These are phyloP conservation scores for Verticillium nonalfalfae DNA, from an alignment of 2,329 filamentous ascomycete species.

Conservation along the genomic window DNA sequence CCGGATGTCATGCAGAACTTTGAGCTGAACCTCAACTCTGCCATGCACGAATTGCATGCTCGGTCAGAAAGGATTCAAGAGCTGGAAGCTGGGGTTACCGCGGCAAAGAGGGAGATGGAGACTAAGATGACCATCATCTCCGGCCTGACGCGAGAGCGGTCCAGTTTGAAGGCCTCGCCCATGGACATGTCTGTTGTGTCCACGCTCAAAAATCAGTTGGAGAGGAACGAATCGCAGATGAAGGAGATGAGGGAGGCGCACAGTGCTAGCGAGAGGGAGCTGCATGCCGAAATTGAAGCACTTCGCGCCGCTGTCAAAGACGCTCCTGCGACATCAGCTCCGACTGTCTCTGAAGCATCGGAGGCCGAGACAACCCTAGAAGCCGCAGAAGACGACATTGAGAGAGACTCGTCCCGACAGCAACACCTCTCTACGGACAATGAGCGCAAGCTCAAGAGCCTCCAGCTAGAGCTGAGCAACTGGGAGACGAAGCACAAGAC, in stretches of 20 bases:
- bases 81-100: constrained; percentile 76
- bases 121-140: constrained; percentile 94
- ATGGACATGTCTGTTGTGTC: constrained; percentile 90
- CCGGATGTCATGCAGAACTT: constrained; percentile 88
- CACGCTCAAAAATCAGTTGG: constrained; percentile 79
- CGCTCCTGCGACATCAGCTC: constrained; percentile 8
- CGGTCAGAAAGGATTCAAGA: constrained; percentile 87
- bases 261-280: constrained; percentile 65
- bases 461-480: constrained; percentile 64
- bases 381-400: not conserved
- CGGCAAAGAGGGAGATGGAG: constrained; percentile 92
- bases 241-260: constrained; percentile 67
- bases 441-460: constrained; percentile 39
- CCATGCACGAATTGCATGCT: constrained; percentile 84
- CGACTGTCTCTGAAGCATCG: constrained; percentile 7
- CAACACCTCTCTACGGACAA: constrained; percentile 21
- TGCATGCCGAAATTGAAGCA: constrained; percentile 63
- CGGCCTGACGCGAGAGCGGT: constrained; percentile 85
- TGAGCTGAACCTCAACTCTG: constrained; percentile 82
- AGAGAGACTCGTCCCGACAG: constrained; percentile 29
- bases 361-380: constrained; percentile 18
- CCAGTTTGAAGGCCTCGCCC: constrained; percentile 75
- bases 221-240: constrained; percentile 79
- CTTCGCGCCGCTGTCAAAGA: constrained; percentile 52
- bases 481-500: constrained; percentile 74